These are phyloP conservation scores for Acmispon strigosus DNA, from an alignment of 306 rosid genomes.

Conservation along the genomic window DNA sequence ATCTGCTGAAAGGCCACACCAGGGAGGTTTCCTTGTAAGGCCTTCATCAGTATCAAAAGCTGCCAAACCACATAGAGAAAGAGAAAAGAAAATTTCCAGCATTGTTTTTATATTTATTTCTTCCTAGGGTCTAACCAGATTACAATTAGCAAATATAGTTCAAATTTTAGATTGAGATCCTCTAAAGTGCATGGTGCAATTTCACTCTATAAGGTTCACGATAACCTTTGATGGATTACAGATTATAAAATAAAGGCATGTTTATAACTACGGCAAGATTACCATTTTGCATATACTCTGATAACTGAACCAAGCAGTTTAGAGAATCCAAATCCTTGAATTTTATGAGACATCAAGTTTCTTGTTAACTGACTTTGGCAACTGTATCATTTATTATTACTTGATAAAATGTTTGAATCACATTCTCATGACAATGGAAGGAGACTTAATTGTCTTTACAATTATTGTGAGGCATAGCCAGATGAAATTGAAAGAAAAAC, in stretches of 20 bases:
- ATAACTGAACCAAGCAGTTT: neutral
- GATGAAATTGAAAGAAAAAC: neutral
- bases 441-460: neutral
- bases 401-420: conserved; percentile 7
- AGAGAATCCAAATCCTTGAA: neutral
- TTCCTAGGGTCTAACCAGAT: neutral
- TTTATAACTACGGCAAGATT: neutral
- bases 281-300: neutral
- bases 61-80: neutral
- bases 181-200: neutral
- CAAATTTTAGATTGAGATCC: conserved; percentile 3
- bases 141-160: neutral
- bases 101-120: neutral
- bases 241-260: neutral
- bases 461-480: neutral
- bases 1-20: neutral
- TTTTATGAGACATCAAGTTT: neutral
- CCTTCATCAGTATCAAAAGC: neutral
- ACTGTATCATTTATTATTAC: conserved; percentile 3
- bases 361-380: neutral
- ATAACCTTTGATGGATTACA: neutral
- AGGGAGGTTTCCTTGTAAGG: neutral
- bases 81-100: neutral
- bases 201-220: neutral
- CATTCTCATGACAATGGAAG: conserved; percentile 4